Conservation (phyloP, 805 yeast species). For the Pichia pseudocactophila region DNA sequence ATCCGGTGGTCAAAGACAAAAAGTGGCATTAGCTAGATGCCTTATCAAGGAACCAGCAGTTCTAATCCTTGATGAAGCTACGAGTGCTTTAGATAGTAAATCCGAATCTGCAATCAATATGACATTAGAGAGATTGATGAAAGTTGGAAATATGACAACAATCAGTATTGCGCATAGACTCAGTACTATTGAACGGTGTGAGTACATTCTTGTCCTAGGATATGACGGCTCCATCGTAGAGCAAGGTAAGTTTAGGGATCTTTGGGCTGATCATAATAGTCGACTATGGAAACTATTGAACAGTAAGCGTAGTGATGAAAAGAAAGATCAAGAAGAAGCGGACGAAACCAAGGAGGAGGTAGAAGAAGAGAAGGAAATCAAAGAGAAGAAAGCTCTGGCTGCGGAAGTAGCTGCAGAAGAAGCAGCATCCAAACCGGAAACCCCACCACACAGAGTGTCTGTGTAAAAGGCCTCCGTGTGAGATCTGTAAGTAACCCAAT, state of each 20-base stretch:
- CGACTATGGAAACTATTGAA: slow-evolving; percentile 27
- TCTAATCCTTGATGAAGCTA: slow-evolving; percentile 69
- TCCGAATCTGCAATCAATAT: slow-evolving; percentile 79
- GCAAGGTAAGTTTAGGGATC: slow-evolving; percentile 56
- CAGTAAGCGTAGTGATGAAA: slow-evolving; percentile 12
- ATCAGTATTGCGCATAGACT: slow-evolving; percentile 89
- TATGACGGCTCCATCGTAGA: slow-evolving; percentile 70
- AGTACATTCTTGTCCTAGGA: slow-evolving; percentile 74
- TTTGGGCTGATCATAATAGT: slow-evolving; percentile 35
- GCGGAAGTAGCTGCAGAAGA: background rate
- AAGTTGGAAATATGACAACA: slow-evolving; percentile 43
- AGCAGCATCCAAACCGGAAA: background rate
- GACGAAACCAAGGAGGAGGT: slow-evolving; percentile 6
- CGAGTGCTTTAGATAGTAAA: slow-evolving; percentile 85
- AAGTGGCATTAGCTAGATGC: slow-evolving; percentile 70
- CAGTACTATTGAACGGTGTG: slow-evolving; percentile 78
- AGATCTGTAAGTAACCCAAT: too few relatives aligned
- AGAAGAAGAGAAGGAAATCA: background rate
- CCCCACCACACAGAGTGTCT: background rate
- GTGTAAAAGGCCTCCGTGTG: too few relatives aligned
- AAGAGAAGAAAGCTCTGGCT: background rate
- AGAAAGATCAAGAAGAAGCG: slow-evolving; percentile 1
- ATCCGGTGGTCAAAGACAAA: slow-evolving; percentile 73
- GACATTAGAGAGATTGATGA: slow-evolving; percentile 51
- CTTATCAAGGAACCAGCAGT: slow-evolving; percentile 57